A percentile compares a stretch with the other conserved stretches of the same genome.
Conservation (phyloP, 768 basidiomycete genomes). For the Mycena leptocephala region DNA sequence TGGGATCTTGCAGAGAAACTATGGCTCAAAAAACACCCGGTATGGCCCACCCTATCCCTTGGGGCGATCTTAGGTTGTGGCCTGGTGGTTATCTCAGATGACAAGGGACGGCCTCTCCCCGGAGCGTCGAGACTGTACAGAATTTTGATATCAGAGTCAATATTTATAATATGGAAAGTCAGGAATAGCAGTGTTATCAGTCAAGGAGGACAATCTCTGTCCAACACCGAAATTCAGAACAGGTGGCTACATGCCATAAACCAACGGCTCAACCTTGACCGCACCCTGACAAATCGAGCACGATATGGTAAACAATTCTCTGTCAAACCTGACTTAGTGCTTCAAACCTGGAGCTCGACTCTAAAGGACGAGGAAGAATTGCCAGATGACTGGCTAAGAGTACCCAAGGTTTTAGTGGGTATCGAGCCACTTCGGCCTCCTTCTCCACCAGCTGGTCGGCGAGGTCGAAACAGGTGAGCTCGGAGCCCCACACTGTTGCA, state of each 20-base stretch:
- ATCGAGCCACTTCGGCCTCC: slow-evolving; percentile 22
- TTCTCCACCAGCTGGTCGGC: background rate
- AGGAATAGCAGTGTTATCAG: slow-evolving; percentile 42
- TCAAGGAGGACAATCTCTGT: slow-evolving; percentile 4
- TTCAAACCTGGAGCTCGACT: slow-evolving; percentile 40
- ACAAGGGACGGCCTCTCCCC: background rate
- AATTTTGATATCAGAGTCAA: slow-evolving; percentile 45
- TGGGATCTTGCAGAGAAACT: background rate
- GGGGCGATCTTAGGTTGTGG: slow-evolving; percentile 36
- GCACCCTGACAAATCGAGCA: slow-evolving; percentile 14
- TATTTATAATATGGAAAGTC: slow-evolving; percentile 48
- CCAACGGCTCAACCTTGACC: slow-evolving; percentile 35
- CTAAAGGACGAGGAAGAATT: slow-evolving; percentile 31
- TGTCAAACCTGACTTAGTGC: slow-evolving; percentile 20
- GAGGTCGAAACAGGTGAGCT: background rate
- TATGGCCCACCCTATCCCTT: slow-evolving; percentile 4
- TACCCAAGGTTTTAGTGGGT: slow-evolving; percentile 53
- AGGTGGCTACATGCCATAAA: slow-evolving; percentile 40
- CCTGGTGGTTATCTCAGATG: background rate
- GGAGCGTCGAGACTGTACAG: slow-evolving; percentile 31
- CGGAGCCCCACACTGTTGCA: slow-evolving; percentile 16
- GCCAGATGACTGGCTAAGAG: slow-evolving; percentile 38
- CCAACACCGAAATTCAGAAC: slow-evolving; percentile 20
- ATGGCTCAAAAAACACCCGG: background rate
- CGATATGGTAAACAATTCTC: slow-evolving; percentile 30